Conservation (phyloP, 805 yeast species). For the Barnettozyma pratensis region DNA sequence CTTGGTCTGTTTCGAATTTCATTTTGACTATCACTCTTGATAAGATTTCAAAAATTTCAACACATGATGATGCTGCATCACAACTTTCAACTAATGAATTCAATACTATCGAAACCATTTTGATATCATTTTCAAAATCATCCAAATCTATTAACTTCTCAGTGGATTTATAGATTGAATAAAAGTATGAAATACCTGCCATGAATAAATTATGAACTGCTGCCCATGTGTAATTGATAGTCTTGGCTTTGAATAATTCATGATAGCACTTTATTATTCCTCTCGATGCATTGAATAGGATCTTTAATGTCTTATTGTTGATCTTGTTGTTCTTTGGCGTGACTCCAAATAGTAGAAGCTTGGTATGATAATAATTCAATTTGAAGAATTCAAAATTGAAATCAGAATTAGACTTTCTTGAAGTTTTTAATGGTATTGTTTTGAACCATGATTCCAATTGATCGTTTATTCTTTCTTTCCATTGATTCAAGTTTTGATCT, state of each 20-base stretch:
- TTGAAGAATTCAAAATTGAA: constrained; percentile 67
- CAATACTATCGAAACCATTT: constrained; percentile 51
- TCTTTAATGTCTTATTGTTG: constrained; percentile 45
- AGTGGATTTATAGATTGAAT: constrained; percentile 67
- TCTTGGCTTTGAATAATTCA: constrained; percentile 47
- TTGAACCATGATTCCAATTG: constrained; percentile 61
- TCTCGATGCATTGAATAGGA: constrained; percentile 58
- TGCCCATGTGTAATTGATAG: constrained; percentile 86
- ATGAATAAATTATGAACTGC: constrained; percentile 84
- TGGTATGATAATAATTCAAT: constrained; percentile 72
- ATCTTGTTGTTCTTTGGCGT: constrained; percentile 63
- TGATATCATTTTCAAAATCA: constrained; percentile 42
- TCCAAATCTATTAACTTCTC: constrained; percentile 42
- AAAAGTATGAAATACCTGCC: constrained; percentile 84
- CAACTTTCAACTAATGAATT: constrained; percentile 61
- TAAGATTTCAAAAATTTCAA: constrained; percentile 65
- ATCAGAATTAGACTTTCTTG: constrained; percentile 61
- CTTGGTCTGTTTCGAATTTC: constrained; percentile 28
- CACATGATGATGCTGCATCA: constrained; percentile 72
- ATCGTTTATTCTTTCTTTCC: constrained; percentile 53
- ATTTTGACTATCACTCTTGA: constrained; percentile 66
- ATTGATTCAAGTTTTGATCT: constrained; percentile 46
- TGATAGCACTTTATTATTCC: constrained; percentile 62
- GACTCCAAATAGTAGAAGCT: constrained; percentile 68
- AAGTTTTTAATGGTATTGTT: constrained; percentile 47